Base-by-base conservation (phyloP, 2,329 filamentous ascomycete species). In the Trichoderma citrinoviride region DNA sequence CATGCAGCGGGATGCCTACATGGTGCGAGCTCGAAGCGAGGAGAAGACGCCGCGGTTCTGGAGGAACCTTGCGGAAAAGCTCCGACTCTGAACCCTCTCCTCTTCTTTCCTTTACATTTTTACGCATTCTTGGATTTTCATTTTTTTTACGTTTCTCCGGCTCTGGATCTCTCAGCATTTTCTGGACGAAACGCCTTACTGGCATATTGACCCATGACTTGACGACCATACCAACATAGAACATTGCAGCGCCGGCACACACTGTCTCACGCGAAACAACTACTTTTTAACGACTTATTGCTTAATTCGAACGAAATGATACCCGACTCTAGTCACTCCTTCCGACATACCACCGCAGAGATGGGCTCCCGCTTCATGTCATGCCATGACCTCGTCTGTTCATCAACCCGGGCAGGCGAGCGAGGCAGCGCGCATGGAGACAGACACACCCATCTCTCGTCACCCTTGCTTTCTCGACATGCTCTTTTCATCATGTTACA, bases 1-100 rank as follows among this genome's bases (percentile, higher is more conserved):
- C 7, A 97, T 97, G 93, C 86, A 87, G 70, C 84, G 85, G 14
- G 83, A 85, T 69, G 79, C 80, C 44, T 77, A 81, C 67, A 86
- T 86, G 83, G 75, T 77, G 33, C 78, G 81, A 53, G 58, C 78
- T 15, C 74, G 74, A 53, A 79, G 77, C 64, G 80, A 82, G 50
- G 79, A 81, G 68, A 78, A 78, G 68, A 80, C 78, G 67, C 73
- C 76, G 44, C 78, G 79, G 58, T 84, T 84, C 71, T 80, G 82
- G 79, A 82, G 79, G 70, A 80, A 71, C 66, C 73, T 84, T 17
- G 80, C 77, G 40, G 81, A 77, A 57, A 83, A 80, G 73, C 79
- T 84, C 41, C 75, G 76, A 27, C 65, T 63, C 14, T 66, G 58
- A 66, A 27, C 49, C n/a, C 19, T 33, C 15, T 37, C 7, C 41